Evolutionary conservation across 768 basidiomycete species (phyloP).

Genomic region (Lenzites betulinus): DNA sequence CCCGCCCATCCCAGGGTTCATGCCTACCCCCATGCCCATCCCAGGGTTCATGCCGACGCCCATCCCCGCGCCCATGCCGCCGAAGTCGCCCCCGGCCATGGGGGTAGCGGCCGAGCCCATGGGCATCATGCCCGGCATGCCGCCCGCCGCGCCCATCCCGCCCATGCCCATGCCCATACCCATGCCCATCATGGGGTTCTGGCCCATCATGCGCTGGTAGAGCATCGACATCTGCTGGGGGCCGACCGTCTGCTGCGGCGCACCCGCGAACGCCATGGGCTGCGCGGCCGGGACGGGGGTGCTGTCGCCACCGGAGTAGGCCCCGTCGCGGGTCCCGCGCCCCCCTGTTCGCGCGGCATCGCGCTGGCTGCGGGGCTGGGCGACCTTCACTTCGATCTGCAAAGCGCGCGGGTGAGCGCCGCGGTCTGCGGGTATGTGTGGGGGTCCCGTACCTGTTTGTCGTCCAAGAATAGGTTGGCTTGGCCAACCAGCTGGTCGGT

Average conservation of each 20-base stretch:
- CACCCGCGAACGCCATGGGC: slow-evolving; percentile 33
- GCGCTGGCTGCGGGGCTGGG: slow-evolving; percentile 83
- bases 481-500: slow-evolving; percentile 79
- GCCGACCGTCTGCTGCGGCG: slow-evolving; percentile 66
- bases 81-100: slow-evolving; percentile 22
- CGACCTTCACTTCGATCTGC: slow-evolving; percentile 94
- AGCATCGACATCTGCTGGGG: slow-evolving; percentile 90
- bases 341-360: slow-evolving; percentile 42
- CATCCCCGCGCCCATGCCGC: slow-evolving; percentile 26
- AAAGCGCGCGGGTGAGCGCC: not conserved
- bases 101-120: slow-evolving; percentile 23
- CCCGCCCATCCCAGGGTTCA: slow-evolving; percentile 41
- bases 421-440: not conserved
- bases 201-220: slow-evolving; percentile 87
- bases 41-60: slow-evolving; percentile 21
- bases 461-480: slow-evolving; percentile 86
- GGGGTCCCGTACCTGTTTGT: slow-evolving; percentile 71
- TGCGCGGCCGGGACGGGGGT: slow-evolving; percentile 3
- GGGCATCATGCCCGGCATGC: slow-evolving; percentile 23
- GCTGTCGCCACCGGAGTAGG: slow-evolving; percentile 46
- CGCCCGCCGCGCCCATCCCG: slow-evolving; percentile 34
- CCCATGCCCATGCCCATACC: slow-evolving; percentile 41
- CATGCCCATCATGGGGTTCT: slow-evolving; percentile 30
- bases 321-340: slow-evolving; percentile 17
- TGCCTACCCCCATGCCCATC: slow-evolving; percentile 37